phyloP scores from a whole-genome alignment of 441 rosid genomes.

The Sinapis alba region DNA sequence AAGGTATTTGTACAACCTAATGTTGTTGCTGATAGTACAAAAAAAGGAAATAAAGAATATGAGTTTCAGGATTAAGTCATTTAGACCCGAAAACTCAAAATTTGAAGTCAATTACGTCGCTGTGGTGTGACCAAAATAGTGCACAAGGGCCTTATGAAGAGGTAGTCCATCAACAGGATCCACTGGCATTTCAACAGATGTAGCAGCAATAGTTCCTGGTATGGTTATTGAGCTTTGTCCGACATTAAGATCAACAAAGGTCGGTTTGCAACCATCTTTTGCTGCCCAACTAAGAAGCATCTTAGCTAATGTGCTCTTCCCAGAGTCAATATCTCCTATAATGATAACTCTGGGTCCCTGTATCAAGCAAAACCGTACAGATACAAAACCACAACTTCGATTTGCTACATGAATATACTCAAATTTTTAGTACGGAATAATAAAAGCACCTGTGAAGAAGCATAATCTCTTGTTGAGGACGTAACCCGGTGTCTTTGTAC shows the following conservation, averaged over 20 bases:
- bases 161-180: slow-evolving; percentile 90
- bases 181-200: slow-evolving; percentile 72
- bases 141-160: slow-evolving; percentile 70
- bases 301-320: slow-evolving; percentile 70
- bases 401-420: not conserved
- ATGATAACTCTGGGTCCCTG: slow-evolving; percentile 88
- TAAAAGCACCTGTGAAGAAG: slow-evolving; percentile 50
- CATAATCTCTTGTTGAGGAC: slow-evolving; percentile 46
- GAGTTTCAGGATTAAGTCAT: not conserved
- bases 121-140: slow-evolving; percentile 74
- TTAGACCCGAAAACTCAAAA: not conserved
- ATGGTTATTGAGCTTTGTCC: slow-evolving; percentile 81
- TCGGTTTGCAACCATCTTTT: slow-evolving; percentile 83
- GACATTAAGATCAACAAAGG: slow-evolving; percentile 76
- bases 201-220: slow-evolving; percentile 82
- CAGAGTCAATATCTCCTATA: slow-evolving; percentile 73
- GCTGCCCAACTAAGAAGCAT: slow-evolving; percentile 96
- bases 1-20: slow-evolving; percentile 61
- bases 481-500: slow-evolving; percentile 60
- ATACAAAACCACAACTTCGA: not conserved
- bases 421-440: not conserved
- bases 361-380: slow-evolving; percentile 12
- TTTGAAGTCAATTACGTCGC: slow-evolving; percentile 48
- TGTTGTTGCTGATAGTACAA: slow-evolving; percentile 54
- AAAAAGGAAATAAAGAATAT: not conserved